phyloP scores from a whole-genome alignment of 768 basidiomycete genomes.

The Trametes meyenii region DNA sequence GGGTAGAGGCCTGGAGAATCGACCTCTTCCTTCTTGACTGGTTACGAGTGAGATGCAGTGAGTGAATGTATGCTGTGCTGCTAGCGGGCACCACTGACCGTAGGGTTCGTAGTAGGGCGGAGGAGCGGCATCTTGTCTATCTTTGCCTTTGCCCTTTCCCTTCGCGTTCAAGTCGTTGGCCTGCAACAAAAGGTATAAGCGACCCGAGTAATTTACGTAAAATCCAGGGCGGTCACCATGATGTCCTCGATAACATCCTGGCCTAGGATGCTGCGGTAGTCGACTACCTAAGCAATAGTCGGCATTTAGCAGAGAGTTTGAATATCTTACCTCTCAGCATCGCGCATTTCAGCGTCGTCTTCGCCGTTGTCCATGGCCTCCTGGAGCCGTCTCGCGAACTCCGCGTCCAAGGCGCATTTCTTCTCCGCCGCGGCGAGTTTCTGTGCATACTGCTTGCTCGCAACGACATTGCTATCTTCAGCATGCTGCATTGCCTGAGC shows the following conservation, averaged over 20 bases:
- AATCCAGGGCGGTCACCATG: constrained; percentile 22
- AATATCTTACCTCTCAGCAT: constrained; percentile 36
- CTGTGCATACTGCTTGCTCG: constrained; percentile 40
- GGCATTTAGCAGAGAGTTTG: not conserved
- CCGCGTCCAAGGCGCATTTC: constrained; percentile 39
- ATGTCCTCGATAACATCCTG: constrained; percentile 32
- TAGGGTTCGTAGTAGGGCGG: not conserved
- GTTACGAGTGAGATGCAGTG: not conserved
- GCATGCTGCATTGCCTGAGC: constrained; percentile 38
- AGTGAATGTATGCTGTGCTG: not conserved
- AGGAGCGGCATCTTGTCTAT: not conserved
- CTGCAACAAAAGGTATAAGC: constrained; percentile 17
- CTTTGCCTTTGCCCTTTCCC: constrained; percentile 27
- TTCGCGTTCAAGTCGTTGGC: constrained; percentile 36
- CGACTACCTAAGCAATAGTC: not conserved
- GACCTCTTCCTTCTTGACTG: constrained; percentile 6
- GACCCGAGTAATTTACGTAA: not conserved
- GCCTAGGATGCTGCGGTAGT: constrained; percentile 32
- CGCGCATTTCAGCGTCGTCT: constrained; percentile 33
- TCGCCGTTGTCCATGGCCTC: constrained; percentile 34
- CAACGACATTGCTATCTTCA: constrained; percentile 29
- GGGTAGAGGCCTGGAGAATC: constrained; percentile 24
- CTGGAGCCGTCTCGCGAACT: constrained; percentile 41
- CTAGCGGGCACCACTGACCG: not conserved
- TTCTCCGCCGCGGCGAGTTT: constrained; percentile 41